Evolutionary conservation across 805 yeast genomes (phyloP), one percentile per base, ranked within the genome.

Genomic region (Brettanomyces bruxellensis): DNA sequence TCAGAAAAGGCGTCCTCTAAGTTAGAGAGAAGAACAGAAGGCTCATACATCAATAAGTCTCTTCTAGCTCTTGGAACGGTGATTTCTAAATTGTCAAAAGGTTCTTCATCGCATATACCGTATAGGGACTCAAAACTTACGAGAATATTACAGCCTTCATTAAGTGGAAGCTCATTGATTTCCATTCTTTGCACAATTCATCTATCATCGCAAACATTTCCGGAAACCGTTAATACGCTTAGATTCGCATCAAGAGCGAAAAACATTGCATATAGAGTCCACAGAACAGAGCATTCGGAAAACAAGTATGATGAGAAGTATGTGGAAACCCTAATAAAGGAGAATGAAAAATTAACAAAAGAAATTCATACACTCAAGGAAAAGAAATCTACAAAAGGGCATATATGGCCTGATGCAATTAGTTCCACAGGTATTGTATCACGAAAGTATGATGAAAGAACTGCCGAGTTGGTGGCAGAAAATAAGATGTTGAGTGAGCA

Each of bases 171-270:
- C 32, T 81, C 96, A 2, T 71, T 89, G 34, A 89, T 91, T 13
- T 79, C 87, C 44, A 83, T 93, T 4, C 71, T 91, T 25, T 93
- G 98, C 62, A 91, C 98, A 0, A 80, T 91, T 14, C 90, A 86
- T 56, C 66, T 85, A 40, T 79, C 84, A 3, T 64, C 66, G 22
- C 72, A 72, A 23, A 73, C 81, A 1, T 66, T 75, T n/a, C 72
- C 86, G 0, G 98, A 91, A 60, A 87, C 97, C 0, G 69, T 81
- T 37, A 88, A 87, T 60, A 90, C 98, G 0, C 69, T 93, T 25
- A 67, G 98, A 45, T 93, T 93, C 68, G 98, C 96, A 0, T 86
- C 95, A 0, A 71, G 96, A 49, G 97, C 98, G 1, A 90, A 89
- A 57, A 88, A 91, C 60, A 80, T 93, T 44, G 72, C 79, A 11